A percentile compares a stretch with the other conserved stretches of the same genome.
Evolutionary conservation across 768 basidiomycete species (phyloP).

Genomic region (Termitomyces sp.): DNA sequence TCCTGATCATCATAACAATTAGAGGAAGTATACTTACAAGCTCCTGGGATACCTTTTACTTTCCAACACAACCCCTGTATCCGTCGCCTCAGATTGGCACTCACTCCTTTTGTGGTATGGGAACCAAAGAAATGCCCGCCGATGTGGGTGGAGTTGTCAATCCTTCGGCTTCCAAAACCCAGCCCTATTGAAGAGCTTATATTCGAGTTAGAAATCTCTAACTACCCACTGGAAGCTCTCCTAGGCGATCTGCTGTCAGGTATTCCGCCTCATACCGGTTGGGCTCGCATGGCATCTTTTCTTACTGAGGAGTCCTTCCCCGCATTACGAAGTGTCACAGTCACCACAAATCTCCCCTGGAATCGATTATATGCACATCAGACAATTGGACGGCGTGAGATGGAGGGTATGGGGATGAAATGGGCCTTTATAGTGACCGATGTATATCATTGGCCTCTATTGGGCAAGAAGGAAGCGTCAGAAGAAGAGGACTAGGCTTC

Average conservation of each 20-base stretch:
- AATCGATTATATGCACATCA: background rate
- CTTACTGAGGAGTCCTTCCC: conserved; percentile 4
- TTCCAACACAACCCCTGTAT: background rate
- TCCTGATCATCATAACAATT: background rate
- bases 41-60: background rate
- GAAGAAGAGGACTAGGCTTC: background rate
- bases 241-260: background rate
- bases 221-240: background rate
- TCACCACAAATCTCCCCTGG: background rate
- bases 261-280: background rate
- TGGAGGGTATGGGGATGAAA: conserved; percentile 1
- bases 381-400: background rate
- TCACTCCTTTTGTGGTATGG: conserved; percentile 1
- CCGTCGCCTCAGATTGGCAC: conserved; percentile 1
- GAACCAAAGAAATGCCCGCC: background rate
- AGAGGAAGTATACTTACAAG: background rate
- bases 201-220: background rate
- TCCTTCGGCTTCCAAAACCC: background rate
- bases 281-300: conserved; percentile 1
- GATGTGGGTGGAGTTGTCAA: background rate
- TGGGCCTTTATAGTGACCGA: conserved; percentile 2
- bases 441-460: background rate
- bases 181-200: conserved; percentile 3
- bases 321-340: background rate
- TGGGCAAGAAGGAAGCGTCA: background rate